Percentiles rank a stretch among this genome's conserved stretches.
Conservation (phyloP, 805 yeast genomes). For the Sugiyamaella floridensis region DNA sequence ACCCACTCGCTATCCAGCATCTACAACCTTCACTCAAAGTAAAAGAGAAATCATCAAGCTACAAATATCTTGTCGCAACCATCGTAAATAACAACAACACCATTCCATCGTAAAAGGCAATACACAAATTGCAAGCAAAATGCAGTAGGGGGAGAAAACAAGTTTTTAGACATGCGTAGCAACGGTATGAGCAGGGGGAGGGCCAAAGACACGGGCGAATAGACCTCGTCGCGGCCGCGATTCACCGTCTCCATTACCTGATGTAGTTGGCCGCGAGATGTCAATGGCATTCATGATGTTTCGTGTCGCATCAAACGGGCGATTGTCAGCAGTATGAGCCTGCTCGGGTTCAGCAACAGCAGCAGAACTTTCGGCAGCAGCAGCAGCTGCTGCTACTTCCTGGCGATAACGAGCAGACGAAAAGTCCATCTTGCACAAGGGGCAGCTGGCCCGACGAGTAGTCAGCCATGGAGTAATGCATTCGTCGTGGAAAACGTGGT, state of each 20-base stretch:
- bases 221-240: background rate
- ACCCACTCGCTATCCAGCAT: no score
- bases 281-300: background rate
- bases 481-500: conserved; percentile 73
- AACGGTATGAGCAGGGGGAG: background rate
- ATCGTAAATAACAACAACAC: no score
- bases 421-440: conserved; percentile 72
- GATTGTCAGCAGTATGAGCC: conserved; percentile 1
- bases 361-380: background rate
- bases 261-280: background rate
- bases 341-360: conserved; percentile 1
- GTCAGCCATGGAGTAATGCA: conserved; percentile 82
- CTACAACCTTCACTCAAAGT: no score
- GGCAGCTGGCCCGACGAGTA: conserved; percentile 71
- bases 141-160: no score
- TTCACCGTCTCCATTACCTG: background rate
- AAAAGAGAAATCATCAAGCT: no score
- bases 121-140: no score
- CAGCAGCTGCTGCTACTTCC: conserved; percentile 6
- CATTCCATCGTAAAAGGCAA: no score
- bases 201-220: background rate
- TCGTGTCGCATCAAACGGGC: background rate
- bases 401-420: conserved; percentile 4
- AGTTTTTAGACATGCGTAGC: no score
- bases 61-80: no score